Percentiles rank a stretch among this genome's conserved stretches.
These are phyloP conservation scores for Saccharum hybrid DNA, from an alignment of 202 grass and related monocot species.

Conservation along the genomic window DNA sequence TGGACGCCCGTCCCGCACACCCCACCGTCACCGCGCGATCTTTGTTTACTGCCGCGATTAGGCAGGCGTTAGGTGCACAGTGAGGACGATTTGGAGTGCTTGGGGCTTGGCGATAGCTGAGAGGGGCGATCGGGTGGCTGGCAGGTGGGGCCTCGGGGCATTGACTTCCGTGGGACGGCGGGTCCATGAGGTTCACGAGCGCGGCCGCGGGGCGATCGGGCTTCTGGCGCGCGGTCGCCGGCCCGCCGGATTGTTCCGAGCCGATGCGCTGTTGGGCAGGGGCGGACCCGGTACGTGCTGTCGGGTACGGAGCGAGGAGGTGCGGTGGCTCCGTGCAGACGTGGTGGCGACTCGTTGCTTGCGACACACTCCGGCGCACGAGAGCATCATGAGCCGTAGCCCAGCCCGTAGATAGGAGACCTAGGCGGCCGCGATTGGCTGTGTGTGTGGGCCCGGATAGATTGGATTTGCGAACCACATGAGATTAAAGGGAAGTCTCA, in stretches of 20 bases:
- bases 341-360: slow-evolving; percentile 37
- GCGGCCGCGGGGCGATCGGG: neutral
- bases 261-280: neutral
- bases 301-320: slow-evolving; percentile 20
- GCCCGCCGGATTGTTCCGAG: neutral
- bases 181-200: slow-evolving; percentile 5
- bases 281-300: slow-evolving; percentile 36
- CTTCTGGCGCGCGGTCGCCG: neutral
- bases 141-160: neutral
- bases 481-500: neutral
- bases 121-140: neutral
- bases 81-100: too few species aligned
- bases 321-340: neutral
- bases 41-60: slow-evolving; percentile 37
- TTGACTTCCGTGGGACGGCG: slow-evolving; percentile 25
- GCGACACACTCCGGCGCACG: slow-evolving; percentile 6
- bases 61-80: slow-evolving; percentile 28
- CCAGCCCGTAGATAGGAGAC: neutral
- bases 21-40: neutral
- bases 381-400: neutral
- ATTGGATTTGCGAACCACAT: neutral
- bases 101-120: too few species aligned
- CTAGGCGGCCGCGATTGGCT: neutral
- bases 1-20: neutral
- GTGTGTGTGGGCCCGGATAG: neutral